These are phyloP conservation scores for Conringia planisiliqua DNA, from an alignment of 345 rosid species.

Conservation along the genomic window DNA sequence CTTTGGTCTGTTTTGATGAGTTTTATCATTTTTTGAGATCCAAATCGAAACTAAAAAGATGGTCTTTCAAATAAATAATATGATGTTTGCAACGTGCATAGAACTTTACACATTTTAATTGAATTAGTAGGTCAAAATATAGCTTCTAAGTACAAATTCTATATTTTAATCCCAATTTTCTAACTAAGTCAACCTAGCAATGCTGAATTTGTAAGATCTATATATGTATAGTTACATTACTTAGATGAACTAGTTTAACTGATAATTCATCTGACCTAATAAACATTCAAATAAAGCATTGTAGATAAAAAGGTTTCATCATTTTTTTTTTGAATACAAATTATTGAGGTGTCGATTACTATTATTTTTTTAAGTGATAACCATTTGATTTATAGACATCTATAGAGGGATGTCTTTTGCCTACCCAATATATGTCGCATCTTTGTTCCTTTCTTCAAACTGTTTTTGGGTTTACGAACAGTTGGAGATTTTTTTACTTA, in stretches of 20 bases:
- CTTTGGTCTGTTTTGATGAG: not conserved
- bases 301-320: not conserved
- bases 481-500: not conserved
- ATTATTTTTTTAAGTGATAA: not conserved
- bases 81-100: not conserved
- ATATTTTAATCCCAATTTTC: not conserved
- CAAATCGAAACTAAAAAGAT: not conserved
- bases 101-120: not conserved
- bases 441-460: not conserved
- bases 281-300: not conserved
- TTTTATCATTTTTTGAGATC: constrained; percentile 10
- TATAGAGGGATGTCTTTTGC: constrained; percentile 16
- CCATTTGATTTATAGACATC: constrained; percentile 13
- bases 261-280: not conserved
- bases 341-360: not conserved
- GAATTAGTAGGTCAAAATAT: not conserved
- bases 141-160: not conserved
- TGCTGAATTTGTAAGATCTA: not conserved
- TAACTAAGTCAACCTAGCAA: not conserved
- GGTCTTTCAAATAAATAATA: not conserved
- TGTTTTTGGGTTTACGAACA: not conserved
- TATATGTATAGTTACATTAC: not conserved
- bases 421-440: constrained; percentile 6
- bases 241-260: not conserved
- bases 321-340: not conserved